Evolutionary conservation across 2,329 filamentous ascomycete genomes (phyloP).

Genomic region (Akanthomyces dipterigenus): DNA sequence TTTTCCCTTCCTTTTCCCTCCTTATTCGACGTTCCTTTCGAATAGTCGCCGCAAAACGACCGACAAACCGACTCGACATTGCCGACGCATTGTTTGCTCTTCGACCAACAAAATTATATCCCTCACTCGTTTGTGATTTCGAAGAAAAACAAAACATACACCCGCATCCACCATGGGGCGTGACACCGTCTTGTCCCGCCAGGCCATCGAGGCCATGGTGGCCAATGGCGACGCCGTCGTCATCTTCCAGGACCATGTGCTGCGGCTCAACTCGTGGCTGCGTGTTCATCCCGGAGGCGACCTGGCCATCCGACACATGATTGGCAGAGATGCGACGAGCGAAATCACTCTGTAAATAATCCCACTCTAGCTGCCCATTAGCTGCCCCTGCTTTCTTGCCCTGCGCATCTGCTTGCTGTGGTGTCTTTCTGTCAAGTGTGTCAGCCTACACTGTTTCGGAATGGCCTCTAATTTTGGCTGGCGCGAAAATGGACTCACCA

Average conservation of each 20-base stretch:
- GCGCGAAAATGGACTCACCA: neutral
- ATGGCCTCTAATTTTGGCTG: conserved; percentile 1
- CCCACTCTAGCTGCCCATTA: neutral
- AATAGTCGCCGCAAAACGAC: neutral
- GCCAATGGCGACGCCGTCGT: conserved; percentile 49
- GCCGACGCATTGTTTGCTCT: neutral
- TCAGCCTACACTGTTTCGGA: neutral
- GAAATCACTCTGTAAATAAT: conserved; percentile 48
- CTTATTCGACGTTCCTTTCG: neutral
- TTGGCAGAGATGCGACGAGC: conserved; percentile 51
- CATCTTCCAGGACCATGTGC: conserved; percentile 46
- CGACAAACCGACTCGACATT: neutral
- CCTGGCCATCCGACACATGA: conserved; percentile 55
- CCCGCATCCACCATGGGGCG: conserved; percentile 27
- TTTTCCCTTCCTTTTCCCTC: neutral
- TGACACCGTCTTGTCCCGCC: conserved; percentile 36
- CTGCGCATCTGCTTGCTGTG: neutral
- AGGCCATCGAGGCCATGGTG: conserved; percentile 44
- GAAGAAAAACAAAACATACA: neutral
- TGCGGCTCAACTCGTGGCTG: conserved; percentile 53
- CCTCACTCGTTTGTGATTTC: neutral
- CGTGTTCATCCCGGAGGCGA: conserved; percentile 51
- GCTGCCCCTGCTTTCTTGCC: neutral
- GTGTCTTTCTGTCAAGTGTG: neutral
- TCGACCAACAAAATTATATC: neutral